phyloP scores from a whole-genome alignment of 768 basidiomycete species.

The Rhizopogon roseolus region DNA sequence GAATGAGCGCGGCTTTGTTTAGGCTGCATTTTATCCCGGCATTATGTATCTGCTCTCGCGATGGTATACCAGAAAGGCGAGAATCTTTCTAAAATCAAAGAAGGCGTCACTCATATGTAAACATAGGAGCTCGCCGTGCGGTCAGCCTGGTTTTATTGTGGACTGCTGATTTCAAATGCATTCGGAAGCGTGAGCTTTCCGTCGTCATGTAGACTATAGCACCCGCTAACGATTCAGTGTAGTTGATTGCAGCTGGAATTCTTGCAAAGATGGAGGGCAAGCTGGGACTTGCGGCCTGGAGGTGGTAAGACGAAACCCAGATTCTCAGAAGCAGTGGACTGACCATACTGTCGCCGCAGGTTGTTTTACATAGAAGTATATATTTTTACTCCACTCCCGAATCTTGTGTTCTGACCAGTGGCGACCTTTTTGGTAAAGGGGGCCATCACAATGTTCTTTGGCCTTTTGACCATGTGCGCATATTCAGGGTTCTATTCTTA shows the following conservation, averaged over 20 bases:
- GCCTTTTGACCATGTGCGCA: conserved; percentile 45
- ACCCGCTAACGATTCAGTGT: not conserved
- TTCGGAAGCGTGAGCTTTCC: conserved; percentile 52
- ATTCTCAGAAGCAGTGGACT: not conserved
- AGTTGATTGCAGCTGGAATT: conserved; percentile 75
- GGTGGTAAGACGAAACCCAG: conserved; percentile 43
- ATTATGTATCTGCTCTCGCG: conserved; percentile 42
- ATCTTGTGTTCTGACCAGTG: not conserved
- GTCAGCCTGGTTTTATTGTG: conserved; percentile 54
- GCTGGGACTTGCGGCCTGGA: conserved; percentile 64
- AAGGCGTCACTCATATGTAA: not conserved
- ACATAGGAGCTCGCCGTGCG: conserved; percentile 61
- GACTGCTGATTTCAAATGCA: conserved; percentile 60
- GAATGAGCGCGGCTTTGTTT: not conserved
- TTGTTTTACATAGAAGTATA: conserved; percentile 65
- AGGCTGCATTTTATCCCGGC: conserved; percentile 66
- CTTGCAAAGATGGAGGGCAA: conserved; percentile 64
- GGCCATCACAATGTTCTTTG: conserved; percentile 55
- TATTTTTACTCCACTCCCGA: not conserved
- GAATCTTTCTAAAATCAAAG: not conserved
- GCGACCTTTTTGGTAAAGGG: conserved; percentile 36
- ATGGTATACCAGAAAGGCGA: conserved; percentile 46
- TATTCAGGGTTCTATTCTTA: not conserved
- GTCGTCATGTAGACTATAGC: not conserved
- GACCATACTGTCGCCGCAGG: conserved; percentile 30